These are phyloP conservation scores for Dendrobium catenatum DNA, from an alignment of 106 monocot species.

Conservation along the genomic window DNA sequence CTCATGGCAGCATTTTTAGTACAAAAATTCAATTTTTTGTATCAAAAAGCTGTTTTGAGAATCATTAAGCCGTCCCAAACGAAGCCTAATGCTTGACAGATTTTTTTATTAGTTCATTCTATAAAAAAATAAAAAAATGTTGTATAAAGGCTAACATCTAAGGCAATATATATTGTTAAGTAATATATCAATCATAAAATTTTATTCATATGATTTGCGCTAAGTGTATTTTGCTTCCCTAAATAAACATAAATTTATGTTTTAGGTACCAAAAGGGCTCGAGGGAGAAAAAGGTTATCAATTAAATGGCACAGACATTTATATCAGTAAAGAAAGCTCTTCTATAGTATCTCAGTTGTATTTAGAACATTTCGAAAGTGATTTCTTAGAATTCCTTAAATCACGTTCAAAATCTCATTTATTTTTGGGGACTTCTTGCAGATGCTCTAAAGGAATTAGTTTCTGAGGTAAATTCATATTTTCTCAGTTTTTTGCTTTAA, in stretches of 20 bases:
- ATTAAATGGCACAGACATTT: constrained; percentile 13
- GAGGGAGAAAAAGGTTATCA: not conserved
- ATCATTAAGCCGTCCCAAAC: too few relatives aligned
- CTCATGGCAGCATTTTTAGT: too few relatives aligned
- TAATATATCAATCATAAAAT: too few relatives aligned
- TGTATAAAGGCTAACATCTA: too few relatives aligned
- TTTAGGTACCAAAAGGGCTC: not conserved
- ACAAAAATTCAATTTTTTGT: too few relatives aligned
- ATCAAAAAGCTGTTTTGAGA: too few relatives aligned
- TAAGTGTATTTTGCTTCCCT: too few relatives aligned
- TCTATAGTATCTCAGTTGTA: not conserved
- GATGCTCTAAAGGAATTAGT: constrained; percentile 6
- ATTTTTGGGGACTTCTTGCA: not conserved
- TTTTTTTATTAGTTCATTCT: not conserved
- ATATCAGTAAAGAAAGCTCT: not conserved
- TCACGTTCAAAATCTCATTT: not conserved
- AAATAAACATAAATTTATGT: not conserved
- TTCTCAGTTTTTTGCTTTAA: too few relatives aligned
- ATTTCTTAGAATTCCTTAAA: constrained; percentile 8
- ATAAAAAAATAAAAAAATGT: constrained; percentile 13
- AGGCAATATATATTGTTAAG: too few relatives aligned
- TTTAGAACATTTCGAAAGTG: constrained; percentile 9
- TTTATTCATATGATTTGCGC: too few relatives aligned
- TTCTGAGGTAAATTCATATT: not conserved
- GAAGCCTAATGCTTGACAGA: too few relatives aligned